These are phyloP conservation scores for Salvia sclarea DNA, from an alignment of 305 asterid genomes.

Conservation along the genomic window DNA sequence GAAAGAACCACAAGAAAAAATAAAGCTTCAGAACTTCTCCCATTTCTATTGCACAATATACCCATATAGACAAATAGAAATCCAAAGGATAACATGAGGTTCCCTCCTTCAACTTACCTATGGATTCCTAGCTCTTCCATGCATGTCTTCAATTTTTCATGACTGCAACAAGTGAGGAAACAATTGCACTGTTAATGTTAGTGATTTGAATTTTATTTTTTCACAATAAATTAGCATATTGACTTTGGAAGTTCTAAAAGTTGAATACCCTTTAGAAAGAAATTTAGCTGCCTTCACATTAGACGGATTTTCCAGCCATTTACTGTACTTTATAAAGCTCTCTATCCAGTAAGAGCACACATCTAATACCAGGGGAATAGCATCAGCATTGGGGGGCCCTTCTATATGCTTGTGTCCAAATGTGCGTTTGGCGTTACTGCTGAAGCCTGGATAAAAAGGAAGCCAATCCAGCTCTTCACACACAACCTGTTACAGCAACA, in stretches of 20 bases:
- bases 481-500: conserved; percentile 68
- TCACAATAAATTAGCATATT: conserved; percentile 25
- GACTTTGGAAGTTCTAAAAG: conserved; percentile 31
- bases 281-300: conserved; percentile 90
- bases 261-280: conserved; percentile 80
- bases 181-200: conserved; percentile 24
- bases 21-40: conserved; percentile 22
- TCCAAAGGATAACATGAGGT: conserved; percentile 14
- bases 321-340: conserved; percentile 93
- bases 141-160: conserved; percentile 68
- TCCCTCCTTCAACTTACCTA: conserved; percentile 59
- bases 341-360: conserved; percentile 95
- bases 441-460: conserved; percentile 86
- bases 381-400: conserved; percentile 71
- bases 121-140: conserved; percentile 71
- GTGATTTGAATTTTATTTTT: conserved; percentile 20
- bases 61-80: conserved; percentile 23
- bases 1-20: conserved; percentile 25
- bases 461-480: conserved; percentile 99
- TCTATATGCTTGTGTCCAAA: conserved; percentile 60
- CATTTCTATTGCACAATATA: conserved; percentile 21
- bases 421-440: conserved; percentile 46
- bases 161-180: conserved; percentile 56
- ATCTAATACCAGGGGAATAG: conserved; percentile 70
- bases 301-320: conserved; percentile 85